Percentiles rank a stretch among this genome's conserved stretches.
phyloP scores from a whole-genome alignment of 2,329 filamentous ascomycete genomes.

The Stachybotrys elegans region DNA sequence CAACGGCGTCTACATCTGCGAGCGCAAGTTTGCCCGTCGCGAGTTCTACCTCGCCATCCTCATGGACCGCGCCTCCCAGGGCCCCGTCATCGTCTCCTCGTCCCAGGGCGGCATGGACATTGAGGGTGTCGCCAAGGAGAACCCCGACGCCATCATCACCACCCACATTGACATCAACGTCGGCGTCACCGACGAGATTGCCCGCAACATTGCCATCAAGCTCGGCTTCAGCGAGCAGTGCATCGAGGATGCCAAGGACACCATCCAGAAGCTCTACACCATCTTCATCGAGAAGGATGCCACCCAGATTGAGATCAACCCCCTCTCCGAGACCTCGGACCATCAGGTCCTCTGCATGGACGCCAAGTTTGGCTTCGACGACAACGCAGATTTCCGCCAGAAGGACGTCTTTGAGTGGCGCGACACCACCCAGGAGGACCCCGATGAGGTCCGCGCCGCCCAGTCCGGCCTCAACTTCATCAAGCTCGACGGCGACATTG shows the following conservation, averaged over 20 bases:
- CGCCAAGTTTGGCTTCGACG: conserved; percentile 97
- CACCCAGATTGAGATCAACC: conserved; percentile 99
- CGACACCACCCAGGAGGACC: conserved; percentile 91
- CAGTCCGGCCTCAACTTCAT: conserved; percentile 98
- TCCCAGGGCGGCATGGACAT: conserved; percentile 99
- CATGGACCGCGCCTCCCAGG: conserved; percentile 91
- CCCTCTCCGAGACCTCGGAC: conserved; percentile 94
- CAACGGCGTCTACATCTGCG: conserved; percentile 97
- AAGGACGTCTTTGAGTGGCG: conserved; percentile 93
- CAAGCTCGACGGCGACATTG: conserved; percentile 99
- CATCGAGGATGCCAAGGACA: conserved; percentile 89
- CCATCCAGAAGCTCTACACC: conserved; percentile 98
- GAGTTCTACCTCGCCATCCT: conserved; percentile 99
- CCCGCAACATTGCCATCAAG: conserved; percentile 80
- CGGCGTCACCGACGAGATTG: conserved; percentile 94
- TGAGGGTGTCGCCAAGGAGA: conserved; percentile 96
- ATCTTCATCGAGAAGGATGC: conserved; percentile 98
- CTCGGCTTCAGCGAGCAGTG: conserved; percentile 98
- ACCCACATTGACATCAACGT: conserved; percentile 90
- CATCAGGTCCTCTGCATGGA: conserved; percentile 99
- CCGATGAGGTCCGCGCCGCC: conserved; percentile 95
- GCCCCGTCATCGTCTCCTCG: conserved; percentile 93
- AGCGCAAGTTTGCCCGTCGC: conserved; percentile 97
- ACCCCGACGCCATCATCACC: conserved; percentile 90
- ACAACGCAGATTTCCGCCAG: conserved; percentile 98